Evolutionary conservation across 768 basidiomycete species (phyloP), one percentile per base, ranked within the genome.

Genomic region (Naganishia friedmannii): DNA sequence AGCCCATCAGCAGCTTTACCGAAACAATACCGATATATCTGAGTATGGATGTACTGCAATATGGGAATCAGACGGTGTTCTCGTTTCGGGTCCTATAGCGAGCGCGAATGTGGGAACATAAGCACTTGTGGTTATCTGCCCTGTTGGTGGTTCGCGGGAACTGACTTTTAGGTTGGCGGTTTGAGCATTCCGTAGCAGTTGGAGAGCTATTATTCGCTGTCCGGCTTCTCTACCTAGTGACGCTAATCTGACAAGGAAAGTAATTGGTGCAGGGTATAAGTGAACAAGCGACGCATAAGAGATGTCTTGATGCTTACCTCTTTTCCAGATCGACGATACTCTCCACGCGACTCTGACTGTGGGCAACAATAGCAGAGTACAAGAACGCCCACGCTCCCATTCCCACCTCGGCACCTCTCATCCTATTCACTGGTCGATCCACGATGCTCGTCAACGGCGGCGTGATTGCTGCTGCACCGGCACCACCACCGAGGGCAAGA

Each of bases 321-420:
- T 90, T 86, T 82, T 99, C 96, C 72, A 99, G 85, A 81, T 98
- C 96, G 79, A 91, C 90, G 73, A 99, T 93, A 8, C 94, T 95
- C 75, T 87, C 87, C 65, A 97, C 95, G 65, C 93, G 87, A 77
- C 92, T 93, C 83, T 98, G 96, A 0, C 92, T 95, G 82, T 98
- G 98, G 80, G 93, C 90, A 1, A 99, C 89, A 15, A 93, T 84
- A 82, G 98, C 94, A 10, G 54, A 65, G 10, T 29, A 58, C 29
- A 65, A 55, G 17, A 65, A 70, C 56, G 58, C 56, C 56, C 58
- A 60, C 5, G 58, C 28, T 34, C 57, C 65, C 57, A 54, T 53
- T 34, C 39, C 45, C 12, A 70, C 53, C 65, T 55, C 56, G 31
- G 37, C 74, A 94, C 91, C 84, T 95, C 65, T 42, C 60, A 63